Conservation (phyloP, 2,329 filamentous ascomycete genomes). For the Penicillium palitans region DNA sequence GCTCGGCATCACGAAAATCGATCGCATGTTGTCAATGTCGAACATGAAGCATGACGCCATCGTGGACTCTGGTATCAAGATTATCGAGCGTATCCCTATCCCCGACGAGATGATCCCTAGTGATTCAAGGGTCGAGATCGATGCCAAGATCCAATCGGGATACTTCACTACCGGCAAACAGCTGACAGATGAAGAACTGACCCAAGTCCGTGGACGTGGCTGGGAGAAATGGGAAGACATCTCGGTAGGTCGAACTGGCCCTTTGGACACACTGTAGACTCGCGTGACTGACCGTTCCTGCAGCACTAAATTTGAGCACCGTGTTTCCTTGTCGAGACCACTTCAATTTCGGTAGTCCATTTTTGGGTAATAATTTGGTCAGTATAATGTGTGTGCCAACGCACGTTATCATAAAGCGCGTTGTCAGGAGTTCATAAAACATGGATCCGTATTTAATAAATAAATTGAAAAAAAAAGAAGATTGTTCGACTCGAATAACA, state of each 20-base stretch:
- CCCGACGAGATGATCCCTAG: constrained; percentile 91
- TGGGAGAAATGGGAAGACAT: constrained; percentile 72
- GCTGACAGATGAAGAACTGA: constrained; percentile 82
- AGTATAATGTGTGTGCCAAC: background rate
- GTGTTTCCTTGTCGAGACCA: too few relatives aligned
- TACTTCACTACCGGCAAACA: constrained; percentile 85
- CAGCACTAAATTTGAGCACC: constrained; percentile 19
- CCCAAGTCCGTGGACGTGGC: constrained; percentile 80
- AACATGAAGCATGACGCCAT: constrained; percentile 64
- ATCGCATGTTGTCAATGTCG: constrained; percentile 97
- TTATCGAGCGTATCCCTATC: constrained; percentile 85
- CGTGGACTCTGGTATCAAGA: constrained; percentile 61
- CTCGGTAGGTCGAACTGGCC: constrained; percentile 28
- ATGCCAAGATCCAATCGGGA: constrained; percentile 94
- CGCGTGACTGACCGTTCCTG: background rate
- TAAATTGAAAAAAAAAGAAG: background rate
- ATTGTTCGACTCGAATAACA: background rate
- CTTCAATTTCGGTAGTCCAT: background rate
- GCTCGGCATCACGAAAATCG: constrained; percentile 98
- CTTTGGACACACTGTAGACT: background rate
- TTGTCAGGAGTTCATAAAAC: background rate
- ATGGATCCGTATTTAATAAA: background rate
- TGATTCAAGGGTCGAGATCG: constrained; percentile 96
- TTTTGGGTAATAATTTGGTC: background rate
- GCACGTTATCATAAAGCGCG: background rate